phyloP scores from a whole-genome alignment of 2,329 filamentous ascomycete species.

The Pyrenochaeta sp. region DNA sequence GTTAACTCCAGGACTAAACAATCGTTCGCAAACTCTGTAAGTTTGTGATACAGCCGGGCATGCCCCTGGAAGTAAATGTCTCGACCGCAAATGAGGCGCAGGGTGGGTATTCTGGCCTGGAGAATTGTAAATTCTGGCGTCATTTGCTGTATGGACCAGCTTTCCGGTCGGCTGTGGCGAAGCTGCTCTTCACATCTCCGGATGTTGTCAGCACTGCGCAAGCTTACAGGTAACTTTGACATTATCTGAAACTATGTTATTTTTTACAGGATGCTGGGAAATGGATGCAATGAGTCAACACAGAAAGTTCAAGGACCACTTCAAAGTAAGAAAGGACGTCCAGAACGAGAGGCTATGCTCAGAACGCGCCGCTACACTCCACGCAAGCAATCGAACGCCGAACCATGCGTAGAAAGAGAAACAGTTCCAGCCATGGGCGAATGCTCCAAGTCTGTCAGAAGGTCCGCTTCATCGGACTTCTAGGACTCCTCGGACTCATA shows the following conservation, averaged over 20 bases:
- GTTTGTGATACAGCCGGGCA: neutral
- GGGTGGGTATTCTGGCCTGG: constrained; percentile 4
- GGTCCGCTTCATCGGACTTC: constrained; percentile 35
- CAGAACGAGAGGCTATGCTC: neutral
- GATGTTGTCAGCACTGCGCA: neutral
- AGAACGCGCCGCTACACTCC: neutral
- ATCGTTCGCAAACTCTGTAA: neutral
- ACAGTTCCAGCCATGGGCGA: neutral
- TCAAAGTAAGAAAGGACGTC: neutral
- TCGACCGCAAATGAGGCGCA: constrained; percentile 6
- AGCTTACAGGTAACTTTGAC: neutral
- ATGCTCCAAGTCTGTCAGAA: constrained; percentile 14
- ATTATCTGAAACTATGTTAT: neutral
- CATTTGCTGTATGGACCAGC: neutral
- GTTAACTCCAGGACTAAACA: no score
- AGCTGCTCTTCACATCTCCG: neutral
- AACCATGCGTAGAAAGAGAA: constrained; percentile 13
- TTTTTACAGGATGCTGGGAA: no score
- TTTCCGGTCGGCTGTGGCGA: neutral
- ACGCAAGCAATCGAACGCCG: constrained; percentile 2
- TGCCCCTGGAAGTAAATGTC: neutral
- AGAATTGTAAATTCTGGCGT: constrained; percentile 1
- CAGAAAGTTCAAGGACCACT: neutral
- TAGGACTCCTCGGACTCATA: constrained; percentile 31
- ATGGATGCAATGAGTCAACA: neutral